phyloP scores from a whole-genome alignment of 2,329 filamentous ascomycete species.

The Talaromyces amestolkiae region DNA sequence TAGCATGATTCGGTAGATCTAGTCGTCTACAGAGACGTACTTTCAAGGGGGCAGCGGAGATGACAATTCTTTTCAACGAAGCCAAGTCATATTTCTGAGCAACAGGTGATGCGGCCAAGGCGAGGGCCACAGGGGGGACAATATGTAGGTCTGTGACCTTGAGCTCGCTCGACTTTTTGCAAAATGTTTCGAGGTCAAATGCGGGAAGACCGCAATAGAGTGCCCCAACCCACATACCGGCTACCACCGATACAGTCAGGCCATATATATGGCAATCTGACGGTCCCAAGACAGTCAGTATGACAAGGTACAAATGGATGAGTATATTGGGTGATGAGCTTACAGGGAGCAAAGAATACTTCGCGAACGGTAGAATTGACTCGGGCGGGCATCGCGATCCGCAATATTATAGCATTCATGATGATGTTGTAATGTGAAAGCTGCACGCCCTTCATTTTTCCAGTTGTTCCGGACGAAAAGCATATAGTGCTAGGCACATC shows the following conservation, averaged over 20 bases:
- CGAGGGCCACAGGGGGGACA: constrained; percentile 24
- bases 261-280: constrained; percentile 26
- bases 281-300: background rate
- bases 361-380: constrained; percentile 23
- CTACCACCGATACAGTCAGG: constrained; percentile 20
- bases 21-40: constrained; percentile 11
- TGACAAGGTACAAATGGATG: background rate
- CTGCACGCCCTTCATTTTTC: constrained; percentile 80
- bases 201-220: constrained; percentile 20
- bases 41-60: constrained; percentile 24
- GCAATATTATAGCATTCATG: constrained; percentile 54
- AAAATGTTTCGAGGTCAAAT: constrained; percentile 24
- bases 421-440: constrained; percentile 75
- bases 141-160: constrained; percentile 24
- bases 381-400: constrained; percentile 21
- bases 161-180: constrained; percentile 22
- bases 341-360: constrained; percentile 25
- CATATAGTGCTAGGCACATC: constrained; percentile 25
- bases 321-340: background rate
- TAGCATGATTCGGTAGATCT: background rate
- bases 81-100: constrained; percentile 20
- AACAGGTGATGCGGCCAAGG: constrained; percentile 17
- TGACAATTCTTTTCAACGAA: constrained; percentile 23
- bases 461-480: constrained; percentile 80
- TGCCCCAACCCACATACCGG: constrained; percentile 25